These are phyloP conservation scores for Yamadazyma kitorensis DNA, from an alignment of 805 yeast genomes.

Conservation along the genomic window DNA sequence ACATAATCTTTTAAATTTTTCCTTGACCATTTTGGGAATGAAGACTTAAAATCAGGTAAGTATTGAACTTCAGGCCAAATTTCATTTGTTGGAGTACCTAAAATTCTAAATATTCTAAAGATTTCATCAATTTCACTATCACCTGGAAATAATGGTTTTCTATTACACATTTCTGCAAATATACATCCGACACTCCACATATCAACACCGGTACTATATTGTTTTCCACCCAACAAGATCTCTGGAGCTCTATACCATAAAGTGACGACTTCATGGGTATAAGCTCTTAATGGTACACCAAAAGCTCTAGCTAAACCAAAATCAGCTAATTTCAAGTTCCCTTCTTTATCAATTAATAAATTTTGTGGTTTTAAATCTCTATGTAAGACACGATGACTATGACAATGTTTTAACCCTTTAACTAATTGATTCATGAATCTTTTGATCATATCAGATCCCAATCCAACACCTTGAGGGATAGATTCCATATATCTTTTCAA, in stretches of 20 bases:
- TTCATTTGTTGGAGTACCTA: constrained; percentile 94
- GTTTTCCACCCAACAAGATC: constrained; percentile 91
- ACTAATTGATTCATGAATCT: constrained; percentile 89
- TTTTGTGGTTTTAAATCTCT: constrained; percentile 94
- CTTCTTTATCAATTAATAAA: constrained; percentile 81
- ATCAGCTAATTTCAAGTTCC: constrained; percentile 91
- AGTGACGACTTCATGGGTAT: constrained; percentile 96
- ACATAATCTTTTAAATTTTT: constrained; percentile 69
- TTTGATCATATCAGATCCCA: constrained; percentile 88
- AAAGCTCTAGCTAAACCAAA: constrained; percentile 97
- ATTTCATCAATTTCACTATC: constrained; percentile 98
- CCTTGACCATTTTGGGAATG: constrained; percentile 87
- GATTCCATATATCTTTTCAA: constrained; percentile 96
- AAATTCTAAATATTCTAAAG: constrained; percentile 83
- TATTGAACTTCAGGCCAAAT: constrained; percentile 92
- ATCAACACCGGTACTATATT: constrained; percentile 96
- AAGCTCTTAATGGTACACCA: constrained; percentile 97
- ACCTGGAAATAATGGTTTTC: constrained; percentile 95
- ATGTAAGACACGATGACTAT: constrained; percentile 79
- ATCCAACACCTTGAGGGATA: constrained; percentile 84
- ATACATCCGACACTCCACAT: constrained; percentile 99
- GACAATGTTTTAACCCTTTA: constrained; percentile 78
- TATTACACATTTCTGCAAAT: constrained; percentile 95
- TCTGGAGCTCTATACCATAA: constrained; percentile 98
- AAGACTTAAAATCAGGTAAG: constrained; percentile 88